Evolutionary conservation across 345 rosid genomes (phyloP).

Genomic region (Boechera stricta): DNA sequence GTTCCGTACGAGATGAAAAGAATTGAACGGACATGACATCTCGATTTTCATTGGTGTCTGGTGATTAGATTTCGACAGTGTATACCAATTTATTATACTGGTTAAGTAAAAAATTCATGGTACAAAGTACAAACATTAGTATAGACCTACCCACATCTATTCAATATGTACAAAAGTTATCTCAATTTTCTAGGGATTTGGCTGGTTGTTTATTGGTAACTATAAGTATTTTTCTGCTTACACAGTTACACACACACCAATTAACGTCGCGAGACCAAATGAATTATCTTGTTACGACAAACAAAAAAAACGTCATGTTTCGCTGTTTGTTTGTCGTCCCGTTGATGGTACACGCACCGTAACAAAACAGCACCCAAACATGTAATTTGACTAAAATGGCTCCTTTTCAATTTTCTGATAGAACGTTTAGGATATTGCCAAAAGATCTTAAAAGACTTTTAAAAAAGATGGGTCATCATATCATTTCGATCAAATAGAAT

Average conservation of each 20-base stretch:
- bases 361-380: slow-evolving; percentile 18
- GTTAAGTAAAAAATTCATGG: not conserved
- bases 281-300: not conserved
- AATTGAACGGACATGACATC: not conserved
- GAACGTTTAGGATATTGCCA: slow-evolving; percentile 14
- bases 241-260: not conserved
- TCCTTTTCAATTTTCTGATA: not conserved
- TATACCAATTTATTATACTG: not conserved
- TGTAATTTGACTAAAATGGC: slow-evolving; percentile 21
- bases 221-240: not conserved
- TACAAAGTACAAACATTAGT: not conserved
- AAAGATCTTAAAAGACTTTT: slow-evolving; percentile 4
- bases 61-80: not conserved
- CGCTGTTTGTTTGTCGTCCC: slow-evolving; percentile 32
- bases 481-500: slow-evolving; percentile 28
- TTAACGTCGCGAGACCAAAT: slow-evolving; percentile 13
- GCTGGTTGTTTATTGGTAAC: not conserved
- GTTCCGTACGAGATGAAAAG: not conserved
- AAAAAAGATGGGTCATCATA: not conserved
- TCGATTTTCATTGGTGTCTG: not conserved
- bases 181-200: too few relatives aligned
- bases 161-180: not conserved
- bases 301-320: slow-evolving; percentile 5
- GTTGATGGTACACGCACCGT: slow-evolving; percentile 6
- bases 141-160: slow-evolving; percentile 1